phyloP scores from a whole-genome alignment of 2,329 filamentous ascomycete species.

The Plectosphaerella plurivora region DNA sequence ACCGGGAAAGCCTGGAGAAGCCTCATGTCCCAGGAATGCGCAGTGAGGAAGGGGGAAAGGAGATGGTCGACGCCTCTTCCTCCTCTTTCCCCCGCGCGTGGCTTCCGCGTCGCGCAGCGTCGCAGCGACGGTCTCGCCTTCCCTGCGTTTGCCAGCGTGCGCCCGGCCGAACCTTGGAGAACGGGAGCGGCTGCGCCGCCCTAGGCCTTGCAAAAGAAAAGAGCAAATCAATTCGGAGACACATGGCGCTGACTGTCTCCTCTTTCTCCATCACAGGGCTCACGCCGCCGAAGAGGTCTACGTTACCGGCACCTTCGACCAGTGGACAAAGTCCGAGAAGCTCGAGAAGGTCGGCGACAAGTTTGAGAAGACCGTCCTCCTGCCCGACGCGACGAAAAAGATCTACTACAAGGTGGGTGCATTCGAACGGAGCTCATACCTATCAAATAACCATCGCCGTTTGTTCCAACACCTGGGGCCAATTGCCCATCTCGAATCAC shows the following conservation, averaged over 20 bases:
- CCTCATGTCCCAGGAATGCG: too few relatives aligned
- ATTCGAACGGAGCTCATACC: constrained; percentile 23
- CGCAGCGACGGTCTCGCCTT: background rate
- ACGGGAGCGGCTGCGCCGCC: background rate
- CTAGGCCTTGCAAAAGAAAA: background rate
- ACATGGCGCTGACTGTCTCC: constrained; percentile 7
- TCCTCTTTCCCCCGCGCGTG: background rate
- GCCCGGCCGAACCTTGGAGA: too few relatives aligned
- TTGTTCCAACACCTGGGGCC: background rate
- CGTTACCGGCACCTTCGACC: constrained; percentile 93
- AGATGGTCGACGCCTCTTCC: too few relatives aligned
- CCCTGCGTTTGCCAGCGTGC: too few relatives aligned
- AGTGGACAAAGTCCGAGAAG: constrained; percentile 84
- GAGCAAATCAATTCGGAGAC: background rate
- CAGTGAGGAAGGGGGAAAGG: too few relatives aligned
- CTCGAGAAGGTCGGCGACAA: constrained; percentile 69
- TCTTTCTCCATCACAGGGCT: constrained; percentile 55
- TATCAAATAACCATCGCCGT: too few relatives aligned
- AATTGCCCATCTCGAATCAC: background rate
- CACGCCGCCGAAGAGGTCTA: constrained; percentile 81
- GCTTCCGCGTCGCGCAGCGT: background rate
- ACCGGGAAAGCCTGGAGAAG: background rate
- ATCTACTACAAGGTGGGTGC: constrained; percentile 83
- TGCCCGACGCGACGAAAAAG: constrained; percentile 64
- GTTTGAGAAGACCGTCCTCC: constrained; percentile 77